Evolutionary conservation across 208 protist species (phyloP), one percentile per base, ranked within the genome.

Genomic region (Trypanosoma scelopori): DNA sequence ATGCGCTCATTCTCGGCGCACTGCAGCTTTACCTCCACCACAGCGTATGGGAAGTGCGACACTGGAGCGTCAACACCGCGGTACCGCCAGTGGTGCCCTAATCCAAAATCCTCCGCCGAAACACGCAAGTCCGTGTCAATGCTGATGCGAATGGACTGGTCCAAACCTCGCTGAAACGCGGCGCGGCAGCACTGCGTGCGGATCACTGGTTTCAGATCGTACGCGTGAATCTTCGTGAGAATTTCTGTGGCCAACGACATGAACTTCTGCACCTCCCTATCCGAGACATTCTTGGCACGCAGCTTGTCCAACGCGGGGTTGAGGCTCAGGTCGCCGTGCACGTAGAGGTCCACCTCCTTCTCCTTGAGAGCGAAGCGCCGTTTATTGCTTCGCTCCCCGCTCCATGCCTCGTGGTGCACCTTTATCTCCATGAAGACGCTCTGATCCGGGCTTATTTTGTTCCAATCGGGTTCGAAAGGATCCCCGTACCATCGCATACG

Each of bases 371-470:
- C 83, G 69, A 94, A 94, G 55, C 91, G 83, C 12, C 86, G 76
- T 75, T 94, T 94, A 74, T 92, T 94, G 71, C 83, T 91, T 30
- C 87, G 78, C 76, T 92, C 87, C n/a, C 91, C 87, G 60, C 82
- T 86, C 85, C 87, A 93, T 45, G 85, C 85, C 71, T 96, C 87
- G 71, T 89, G 88, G 64, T 96, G 87, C 23, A 94, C 83, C 50
- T 96, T 96, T 59, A 93, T 93, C 52, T 96, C 84, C 87, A 94
- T 94, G 41, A 96, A 96, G 6, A 93, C 87, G 57, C 78, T 85
- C 46, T 91, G 82, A 35, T 79, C 55, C 6, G 73, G 61, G n/a
- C 52, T 28, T 27, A 92, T 46, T 55, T 72, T 75, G 70, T 91
- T 89, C 85, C 82, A 90, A 71, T 93, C 84, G 49, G 78, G 57